Conservation (phyloP, 164 flowering plant species). For the Vitis rotundifolia region DNA sequence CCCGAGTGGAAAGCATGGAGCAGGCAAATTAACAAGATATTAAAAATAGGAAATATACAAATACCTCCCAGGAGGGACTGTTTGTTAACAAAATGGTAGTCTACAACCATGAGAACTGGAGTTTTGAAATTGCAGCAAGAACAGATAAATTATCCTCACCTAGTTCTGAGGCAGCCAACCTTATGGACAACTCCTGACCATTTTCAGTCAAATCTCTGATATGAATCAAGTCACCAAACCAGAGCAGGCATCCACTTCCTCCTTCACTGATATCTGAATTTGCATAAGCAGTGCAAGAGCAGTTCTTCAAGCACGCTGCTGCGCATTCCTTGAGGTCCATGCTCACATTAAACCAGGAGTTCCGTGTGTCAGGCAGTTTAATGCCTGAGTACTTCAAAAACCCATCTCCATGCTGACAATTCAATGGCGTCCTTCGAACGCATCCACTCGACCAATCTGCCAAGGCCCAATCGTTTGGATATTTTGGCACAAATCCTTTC, state of each 20-base stretch:
- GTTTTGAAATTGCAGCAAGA: too few relatives aligned
- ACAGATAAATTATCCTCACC: slow-evolving; percentile 17
- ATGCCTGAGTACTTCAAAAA: slow-evolving; percentile 9
- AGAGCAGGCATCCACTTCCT: too few relatives aligned
- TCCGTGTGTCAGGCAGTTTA: slow-evolving; percentile 24
- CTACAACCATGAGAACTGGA: too few relatives aligned
- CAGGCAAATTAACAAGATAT: too few relatives aligned
- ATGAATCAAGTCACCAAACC: slow-evolving; percentile 22
- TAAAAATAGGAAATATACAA: too few relatives aligned
- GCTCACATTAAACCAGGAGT: slow-evolving; percentile 5
- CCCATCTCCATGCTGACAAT: slow-evolving; percentile 22
- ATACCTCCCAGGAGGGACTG: too few relatives aligned
- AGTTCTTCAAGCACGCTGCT: neutral
- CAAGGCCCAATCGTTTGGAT: slow-evolving; percentile 12
- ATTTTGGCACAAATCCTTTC: slow-evolving; percentile 28
- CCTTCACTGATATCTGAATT: too few relatives aligned
- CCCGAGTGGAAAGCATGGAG: too few relatives aligned
- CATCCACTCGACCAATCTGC: slow-evolving; percentile 31
- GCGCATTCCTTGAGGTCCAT: slow-evolving; percentile 25
- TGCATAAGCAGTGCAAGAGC: too few relatives aligned
- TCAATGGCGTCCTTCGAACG: slow-evolving; percentile 8
- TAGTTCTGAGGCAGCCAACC: slow-evolving; percentile 27
- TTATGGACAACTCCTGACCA: slow-evolving; percentile 28
- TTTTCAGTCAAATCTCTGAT: slow-evolving; percentile 5
- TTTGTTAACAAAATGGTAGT: too few relatives aligned